A percentile compares a stretch with the other conserved stretches of the same genome.
These are phyloP conservation scores for Primulina eburnea DNA, from an alignment of 257 asterid species.

Conservation along the genomic window DNA sequence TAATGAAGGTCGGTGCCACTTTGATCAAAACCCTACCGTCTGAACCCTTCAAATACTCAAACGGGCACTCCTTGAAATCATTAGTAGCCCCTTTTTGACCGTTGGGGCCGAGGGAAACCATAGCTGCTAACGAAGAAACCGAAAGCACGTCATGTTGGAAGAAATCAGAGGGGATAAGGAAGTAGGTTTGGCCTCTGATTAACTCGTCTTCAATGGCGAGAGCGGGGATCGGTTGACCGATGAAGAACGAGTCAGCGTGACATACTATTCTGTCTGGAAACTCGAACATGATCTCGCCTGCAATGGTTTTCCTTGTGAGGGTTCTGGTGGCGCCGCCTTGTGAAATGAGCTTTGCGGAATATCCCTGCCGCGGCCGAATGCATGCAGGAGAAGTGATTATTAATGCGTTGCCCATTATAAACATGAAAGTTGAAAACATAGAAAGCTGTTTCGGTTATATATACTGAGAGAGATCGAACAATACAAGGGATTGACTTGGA, in stretches of 20 bases:
- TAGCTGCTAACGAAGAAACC: slow-evolving; percentile 44
- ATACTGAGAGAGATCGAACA: no score
- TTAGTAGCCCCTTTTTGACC: slow-evolving; percentile 7
- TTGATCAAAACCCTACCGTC: slow-evolving; percentile 67
- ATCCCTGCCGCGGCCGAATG: slow-evolving; percentile 19
- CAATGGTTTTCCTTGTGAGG: slow-evolving; percentile 44
- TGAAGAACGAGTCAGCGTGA: slow-evolving; percentile 73
- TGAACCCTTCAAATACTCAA: slow-evolving; percentile 51
- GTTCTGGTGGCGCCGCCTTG: slow-evolving; percentile 47
- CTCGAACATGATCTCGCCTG: slow-evolving; percentile 80
- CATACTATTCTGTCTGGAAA: slow-evolving; percentile 69
- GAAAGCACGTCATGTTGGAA: slow-evolving; percentile 41
- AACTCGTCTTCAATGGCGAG: slow-evolving; percentile 54
- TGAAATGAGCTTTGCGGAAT: slow-evolving; percentile 38
- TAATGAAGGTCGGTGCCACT: slow-evolving; percentile 58
- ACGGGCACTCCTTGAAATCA: slow-evolving; percentile 49
- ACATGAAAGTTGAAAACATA: no score
- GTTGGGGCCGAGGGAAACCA: slow-evolving; percentile 23
- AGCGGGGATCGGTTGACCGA: slow-evolving; percentile 65
- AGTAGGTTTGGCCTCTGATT: slow-evolving; percentile 46
- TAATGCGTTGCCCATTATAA: slow-evolving; percentile 37
- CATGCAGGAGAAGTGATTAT: slow-evolving; percentile 25
- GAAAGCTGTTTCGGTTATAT: no score
- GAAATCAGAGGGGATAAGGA: slow-evolving; percentile 67
- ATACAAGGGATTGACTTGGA: no score